Evolutionary conservation across 257 asterid genomes (phyloP), one percentile per base, ranked within the genome.

Genomic region (Ajuga chamaepitys): DNA sequence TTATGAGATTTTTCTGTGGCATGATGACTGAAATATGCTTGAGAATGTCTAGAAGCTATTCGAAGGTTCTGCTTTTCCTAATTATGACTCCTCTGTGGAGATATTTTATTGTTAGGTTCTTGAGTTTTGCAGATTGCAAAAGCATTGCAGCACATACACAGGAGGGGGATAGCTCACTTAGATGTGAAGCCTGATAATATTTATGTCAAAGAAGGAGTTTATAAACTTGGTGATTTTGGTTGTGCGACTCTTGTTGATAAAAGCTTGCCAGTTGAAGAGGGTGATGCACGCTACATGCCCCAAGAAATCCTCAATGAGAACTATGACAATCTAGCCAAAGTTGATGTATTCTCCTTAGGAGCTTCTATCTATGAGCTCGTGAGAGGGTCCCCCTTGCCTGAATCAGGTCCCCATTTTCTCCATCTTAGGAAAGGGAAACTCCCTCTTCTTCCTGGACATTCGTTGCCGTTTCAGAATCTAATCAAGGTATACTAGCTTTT

Each of bases 231-330:
- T 5, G 98, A 93, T 78, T 89, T 93, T 68, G 98, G 98, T 40
- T 93, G 97, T 75, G 96, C 97, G 20, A 89, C 95, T 34, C 90
- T 76, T 46, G 77, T 82, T 40, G 91, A 93, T 74, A 68, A 72
- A 71, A 87, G 95, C 81, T 76, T 87, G 75, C 97, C 97, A 16
- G 73, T 89, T 47, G 98, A 93, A 79, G 98, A 93, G 76, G 98
- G 98, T 1, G 98, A 93, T 76, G 98, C 97, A 24, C 95, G 98
- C 52, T 93, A 89, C 59, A 89, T 93, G 97, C 97, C 98, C 72
- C 97, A 78, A 74, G 98, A 93, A 80, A 89, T 93, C 68, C 80
- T 93, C 67, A 93, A 93, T 56, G 98, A 93, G 58, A 71, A 89
- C 48, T 87, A 84, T 67, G 97, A 93, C 69, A 71, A 82, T 72